Evolutionary conservation across 164 flowering plant species (phyloP), one percentile per base, ranked within the genome.

Genomic region (Chloranthus sessilifolius): DNA sequence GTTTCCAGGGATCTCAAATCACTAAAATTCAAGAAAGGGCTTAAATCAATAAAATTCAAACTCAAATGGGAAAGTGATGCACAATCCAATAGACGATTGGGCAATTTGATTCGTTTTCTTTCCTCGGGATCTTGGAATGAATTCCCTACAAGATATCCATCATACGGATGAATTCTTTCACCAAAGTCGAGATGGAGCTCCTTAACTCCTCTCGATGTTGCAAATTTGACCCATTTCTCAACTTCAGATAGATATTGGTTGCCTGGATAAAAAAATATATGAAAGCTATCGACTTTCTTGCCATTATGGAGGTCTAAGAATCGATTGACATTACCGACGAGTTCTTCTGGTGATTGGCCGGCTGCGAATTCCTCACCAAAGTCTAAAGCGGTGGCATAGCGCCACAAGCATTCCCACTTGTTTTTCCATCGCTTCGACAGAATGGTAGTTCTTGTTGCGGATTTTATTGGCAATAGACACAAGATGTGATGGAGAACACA

Each of bases 401-500:
- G 9, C 36, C 10, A 39, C n/a, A 21, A 1, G 17, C 9, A 1
- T 15, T 22, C 16, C 24, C 47, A 47, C 7, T 38, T 20, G 14
- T 39, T 22, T 40, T 30, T 57, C 61, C 61, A 57, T 29, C 47
- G 46, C 16, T 27, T 47, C 1, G 39, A 46, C 8, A 56, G 52
- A 37, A 36, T 25, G 28, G 52, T 56, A 5, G 52, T 38, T 46
- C 29, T 47, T 12, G 11, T 25, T 24, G 51, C 51, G 19, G 5
- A 10, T 45, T 55, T 55, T 20, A 45, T 4, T 0, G 59, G 52
- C 28, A 55, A 30, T 12, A 35, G 19, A 17, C 44, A 55, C 17
- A 55, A 43, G 44, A 56, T 56, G 35, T 19, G 5, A 17, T 27
- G 52, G 15, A 56, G 60, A 6, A 47, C 27, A 0, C 15, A 1